These are phyloP conservation scores for Fraxinus platypoda DNA, from an alignment of 305 asterid genomes.

Conservation along the genomic window DNA sequence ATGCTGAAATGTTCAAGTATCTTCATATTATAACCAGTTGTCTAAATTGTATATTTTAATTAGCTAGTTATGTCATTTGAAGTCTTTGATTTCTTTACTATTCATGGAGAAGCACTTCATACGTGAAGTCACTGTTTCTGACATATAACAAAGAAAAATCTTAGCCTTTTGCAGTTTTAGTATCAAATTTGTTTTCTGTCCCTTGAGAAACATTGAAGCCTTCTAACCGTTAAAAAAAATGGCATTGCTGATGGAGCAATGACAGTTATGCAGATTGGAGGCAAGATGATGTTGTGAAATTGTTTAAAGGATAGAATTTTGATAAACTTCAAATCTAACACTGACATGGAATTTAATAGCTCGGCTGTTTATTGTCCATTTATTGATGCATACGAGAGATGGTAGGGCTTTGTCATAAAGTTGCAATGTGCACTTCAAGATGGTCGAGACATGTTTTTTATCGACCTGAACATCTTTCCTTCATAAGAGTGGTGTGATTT, in stretches of 20 bases:
- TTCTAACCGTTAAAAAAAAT: background rate
- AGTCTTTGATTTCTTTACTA: background rate
- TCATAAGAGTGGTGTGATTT: background rate
- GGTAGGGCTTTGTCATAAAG: background rate
- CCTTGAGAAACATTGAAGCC: constrained; percentile 1
- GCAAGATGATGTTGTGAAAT: constrained; percentile 22
- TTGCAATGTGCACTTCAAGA: background rate
- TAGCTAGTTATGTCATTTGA: constrained; percentile 11
- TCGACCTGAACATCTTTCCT: background rate
- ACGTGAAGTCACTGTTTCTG: background rate
- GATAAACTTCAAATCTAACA: constrained; percentile 18
- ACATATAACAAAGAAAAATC: background rate
- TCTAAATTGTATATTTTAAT: constrained; percentile 10
- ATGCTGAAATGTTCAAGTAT: background rate
- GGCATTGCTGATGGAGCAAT: constrained; percentile 5
- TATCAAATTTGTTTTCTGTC: constrained; percentile 17
- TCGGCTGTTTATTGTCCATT: constrained; percentile 31
- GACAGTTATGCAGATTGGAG: constrained; percentile 23
- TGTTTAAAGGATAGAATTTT: background rate
- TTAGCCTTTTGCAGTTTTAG: background rate
- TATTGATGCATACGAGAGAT: background rate
- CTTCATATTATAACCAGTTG: constrained; percentile 14
- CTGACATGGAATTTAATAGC: constrained; percentile 32
- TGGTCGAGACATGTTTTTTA: background rate
- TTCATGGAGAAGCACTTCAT: constrained; percentile 17